Base-by-base conservation (phyloP, 352 stramenopile species). In the Globisporangium sylvaticum region DNA sequence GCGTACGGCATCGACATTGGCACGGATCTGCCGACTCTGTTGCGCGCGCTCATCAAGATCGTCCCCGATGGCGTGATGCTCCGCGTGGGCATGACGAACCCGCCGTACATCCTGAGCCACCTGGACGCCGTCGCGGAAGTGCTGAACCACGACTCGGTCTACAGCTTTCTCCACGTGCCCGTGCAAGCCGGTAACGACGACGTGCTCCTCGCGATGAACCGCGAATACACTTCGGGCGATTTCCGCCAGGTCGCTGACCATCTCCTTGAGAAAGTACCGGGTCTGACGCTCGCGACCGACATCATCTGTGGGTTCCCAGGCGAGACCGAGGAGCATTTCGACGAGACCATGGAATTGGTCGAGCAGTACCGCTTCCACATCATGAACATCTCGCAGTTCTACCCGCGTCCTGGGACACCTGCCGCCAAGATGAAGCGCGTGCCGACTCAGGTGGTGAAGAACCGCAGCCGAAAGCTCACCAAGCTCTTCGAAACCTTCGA, bases 331-430 rank as follows among this genome's bases (percentile, higher is more conserved):
- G 79, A 83, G 37, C 80, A 98, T 48, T 97, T 97, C 66, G 78
- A 92, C 42, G 75, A 92, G 68, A 98, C 92, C 7, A 90, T 97
- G 79, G 68, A 74, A 63, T 79, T 98, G 9, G 80, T 97, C 18
- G 76, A 89, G 52, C 82, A 95, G 42, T 97, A 97, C 68, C 76
- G 79, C 42, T 97, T 98, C 65, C 78, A 91, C 66, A 93, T 97
- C 64, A 89, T 96, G 72, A 98, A 98, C 71, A 98, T 98, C 69
- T 97, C 91, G 34, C 88, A 97, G 70, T 98, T 98, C 64, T 98
- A 98, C 72, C 90, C 92, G 39, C 87, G 92, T 0, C 92, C 92
- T 4, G 92, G 92, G 22, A 98, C 92, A 9, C 90, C 91, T 0
- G 92, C 92, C 5, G 92, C 92, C 6, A 92, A 90, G 62, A 97